These are phyloP conservation scores for Neurospora sp. DNA, from an alignment of 495 filamentous ascomycete genomes.

Conservation along the genomic window DNA sequence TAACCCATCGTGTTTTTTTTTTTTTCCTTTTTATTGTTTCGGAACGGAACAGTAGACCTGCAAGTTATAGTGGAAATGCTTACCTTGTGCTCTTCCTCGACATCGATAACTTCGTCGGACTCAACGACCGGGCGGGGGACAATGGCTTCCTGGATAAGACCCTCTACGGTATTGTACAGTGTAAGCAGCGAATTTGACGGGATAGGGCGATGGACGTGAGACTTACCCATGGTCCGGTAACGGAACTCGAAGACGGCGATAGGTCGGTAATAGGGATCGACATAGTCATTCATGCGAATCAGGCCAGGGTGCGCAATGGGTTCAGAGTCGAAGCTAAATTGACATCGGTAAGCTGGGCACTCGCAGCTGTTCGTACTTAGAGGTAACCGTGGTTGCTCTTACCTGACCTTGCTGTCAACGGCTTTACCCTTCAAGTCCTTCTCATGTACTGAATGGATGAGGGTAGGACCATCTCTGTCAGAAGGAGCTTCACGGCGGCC, in stretches of 20 bases:
- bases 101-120: not conserved
- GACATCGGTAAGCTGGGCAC: not conserved
- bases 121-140: not conserved
- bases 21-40: not conserved
- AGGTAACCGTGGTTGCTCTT: not conserved
- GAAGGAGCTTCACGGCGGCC: not conserved
- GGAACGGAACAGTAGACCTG: not conserved
- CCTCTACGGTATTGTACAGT: not conserved
- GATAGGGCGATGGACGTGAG: not conserved
- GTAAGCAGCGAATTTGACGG: not conserved
- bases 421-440: slow-evolving; percentile 9
- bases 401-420: slow-evolving; percentile 1
- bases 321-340: not conserved
- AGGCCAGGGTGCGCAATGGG: not conserved
- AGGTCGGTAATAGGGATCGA: not conserved
- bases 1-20: not conserved
- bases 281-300: rapidly evolving
- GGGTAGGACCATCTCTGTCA: not conserved
- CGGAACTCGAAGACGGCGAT: slow-evolving; percentile 14
- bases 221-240: slow-evolving; percentile 8
- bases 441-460: not conserved
- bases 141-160: not conserved
- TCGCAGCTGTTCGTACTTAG: not conserved
- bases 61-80: not conserved
- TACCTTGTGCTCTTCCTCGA: not conserved